phyloP scores from a whole-genome alignment of 225 moss, liverwort and hornwort species.

The Takakia lepidozioides region DNA sequence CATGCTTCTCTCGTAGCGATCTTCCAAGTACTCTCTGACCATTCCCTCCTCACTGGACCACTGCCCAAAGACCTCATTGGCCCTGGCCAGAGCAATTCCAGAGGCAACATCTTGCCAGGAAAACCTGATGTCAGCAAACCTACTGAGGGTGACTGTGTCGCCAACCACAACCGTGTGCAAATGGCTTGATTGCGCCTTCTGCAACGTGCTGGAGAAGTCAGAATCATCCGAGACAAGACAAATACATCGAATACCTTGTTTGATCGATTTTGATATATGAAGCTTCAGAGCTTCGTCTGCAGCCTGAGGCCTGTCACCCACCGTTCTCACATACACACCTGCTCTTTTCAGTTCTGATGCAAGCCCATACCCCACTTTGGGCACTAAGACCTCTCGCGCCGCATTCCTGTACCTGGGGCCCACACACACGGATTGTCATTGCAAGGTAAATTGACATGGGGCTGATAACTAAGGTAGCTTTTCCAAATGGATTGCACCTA shows the following conservation, averaged over 20 bases:
- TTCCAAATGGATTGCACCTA: too few relatives aligned
- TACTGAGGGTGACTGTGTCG: constrained; percentile 32
- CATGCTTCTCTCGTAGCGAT: constrained; percentile 20
- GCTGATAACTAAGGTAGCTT: too few relatives aligned
- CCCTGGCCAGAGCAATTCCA: constrained; percentile 35
- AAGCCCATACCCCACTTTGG: constrained; percentile 66
- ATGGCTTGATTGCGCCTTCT: constrained; percentile 29
- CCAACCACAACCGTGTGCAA: constrained; percentile 49
- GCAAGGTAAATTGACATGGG: too few relatives aligned
- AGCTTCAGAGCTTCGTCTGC: constrained; percentile 67
- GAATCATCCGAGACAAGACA: constrained; percentile 65
- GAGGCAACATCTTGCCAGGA: constrained; percentile 56
- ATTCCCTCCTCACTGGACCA: constrained; percentile 34
- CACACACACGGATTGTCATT: background rate
- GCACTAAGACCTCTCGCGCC: constrained; percentile 41
- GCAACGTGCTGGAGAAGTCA: constrained; percentile 47
- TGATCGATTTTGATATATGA: constrained; percentile 48
- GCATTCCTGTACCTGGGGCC: constrained; percentile 47
- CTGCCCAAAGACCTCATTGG: constrained; percentile 30
- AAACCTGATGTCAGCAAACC: constrained; percentile 47
- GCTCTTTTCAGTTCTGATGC: constrained; percentile 54
- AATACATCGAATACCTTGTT: constrained; percentile 51
- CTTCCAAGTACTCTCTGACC: constrained; percentile 10
- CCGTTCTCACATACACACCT: constrained; percentile 58
- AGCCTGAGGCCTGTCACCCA: constrained; percentile 66